phyloP scores from a whole-genome alignment of 208 protist genomes.

The Leishmania turanica region DNA sequence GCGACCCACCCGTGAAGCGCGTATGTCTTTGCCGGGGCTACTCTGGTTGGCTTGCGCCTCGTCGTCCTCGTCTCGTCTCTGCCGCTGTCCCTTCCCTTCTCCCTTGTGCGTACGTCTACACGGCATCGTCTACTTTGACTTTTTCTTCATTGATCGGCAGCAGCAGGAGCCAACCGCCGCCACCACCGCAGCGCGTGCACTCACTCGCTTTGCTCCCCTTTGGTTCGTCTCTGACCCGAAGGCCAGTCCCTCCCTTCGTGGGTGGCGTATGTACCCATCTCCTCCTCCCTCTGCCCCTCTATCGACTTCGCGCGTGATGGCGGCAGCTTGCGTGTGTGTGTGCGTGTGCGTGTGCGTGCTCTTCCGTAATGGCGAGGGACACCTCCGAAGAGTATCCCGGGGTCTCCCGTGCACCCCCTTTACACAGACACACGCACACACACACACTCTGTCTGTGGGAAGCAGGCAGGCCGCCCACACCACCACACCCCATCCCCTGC shows the following conservation, averaged over 20 bases:
- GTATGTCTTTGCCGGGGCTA: background rate
- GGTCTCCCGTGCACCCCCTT: no score
- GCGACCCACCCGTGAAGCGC: background rate
- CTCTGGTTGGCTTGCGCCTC: no score
- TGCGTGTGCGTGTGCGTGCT: background rate
- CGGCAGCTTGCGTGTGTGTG: background rate
- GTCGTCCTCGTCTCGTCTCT: background rate
- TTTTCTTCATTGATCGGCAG: background rate
- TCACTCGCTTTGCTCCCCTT: background rate
- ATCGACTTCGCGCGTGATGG: background rate
- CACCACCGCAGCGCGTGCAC: background rate
- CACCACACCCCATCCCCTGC: no score
- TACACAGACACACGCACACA: background rate
- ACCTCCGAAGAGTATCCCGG: no score
- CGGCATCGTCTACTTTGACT: background rate
- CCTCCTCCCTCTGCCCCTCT: background rate
- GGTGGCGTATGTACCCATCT: background rate
- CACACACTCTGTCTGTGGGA: background rate
- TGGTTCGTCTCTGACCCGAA: background rate
- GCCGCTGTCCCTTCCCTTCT: background rate
- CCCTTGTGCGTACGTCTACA: background rate
- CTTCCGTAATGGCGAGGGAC: background rate
- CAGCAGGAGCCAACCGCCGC: background rate
- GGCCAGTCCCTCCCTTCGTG: background rate
- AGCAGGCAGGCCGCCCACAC: no score